These are phyloP conservation scores for Mycosphaerella arachidis DNA, from an alignment of 2,329 filamentous ascomycete species.

Conservation along the genomic window DNA sequence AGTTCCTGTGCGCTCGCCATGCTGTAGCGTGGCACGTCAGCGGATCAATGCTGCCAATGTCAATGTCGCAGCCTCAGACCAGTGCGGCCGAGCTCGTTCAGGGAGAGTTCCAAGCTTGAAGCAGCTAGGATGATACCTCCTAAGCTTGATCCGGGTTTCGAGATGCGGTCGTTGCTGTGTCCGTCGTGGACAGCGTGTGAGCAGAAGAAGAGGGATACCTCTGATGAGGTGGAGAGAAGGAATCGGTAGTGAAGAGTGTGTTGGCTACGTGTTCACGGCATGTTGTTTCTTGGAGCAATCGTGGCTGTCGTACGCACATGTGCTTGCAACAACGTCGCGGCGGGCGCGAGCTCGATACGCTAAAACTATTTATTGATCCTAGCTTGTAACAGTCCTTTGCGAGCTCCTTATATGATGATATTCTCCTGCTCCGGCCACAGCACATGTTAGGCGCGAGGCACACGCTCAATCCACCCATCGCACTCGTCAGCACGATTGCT, in stretches of 20 bases:
- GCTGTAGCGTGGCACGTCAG: not conserved
- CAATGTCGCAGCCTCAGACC: not conserved
- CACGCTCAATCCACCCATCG: no score
- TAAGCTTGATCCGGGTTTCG: not conserved
- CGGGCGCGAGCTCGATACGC: no score
- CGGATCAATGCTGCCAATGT: not conserved
- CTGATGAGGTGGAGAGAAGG: not conserved
- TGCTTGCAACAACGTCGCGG: no score
- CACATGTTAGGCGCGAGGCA: no score
- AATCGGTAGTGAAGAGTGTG: not conserved
- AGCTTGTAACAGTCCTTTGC: no score
- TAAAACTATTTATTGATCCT: no score
- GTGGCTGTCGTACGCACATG: not conserved
- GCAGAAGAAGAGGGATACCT: not conserved
- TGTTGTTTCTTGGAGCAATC: not conserved
- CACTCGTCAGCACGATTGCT: no score
- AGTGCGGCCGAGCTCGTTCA: not conserved
- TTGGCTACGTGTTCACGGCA: not conserved
- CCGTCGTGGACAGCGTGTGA: not conserved
- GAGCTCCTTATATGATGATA: no score
- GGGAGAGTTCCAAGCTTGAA: not conserved
- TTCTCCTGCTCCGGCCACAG: no score
- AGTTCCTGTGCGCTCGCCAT: constrained; percentile 51
- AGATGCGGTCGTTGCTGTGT: not conserved
- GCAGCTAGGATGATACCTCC: not conserved